These are phyloP conservation scores for Vigna angularis DNA, from an alignment of 306 rosid species.

Conservation along the genomic window DNA sequence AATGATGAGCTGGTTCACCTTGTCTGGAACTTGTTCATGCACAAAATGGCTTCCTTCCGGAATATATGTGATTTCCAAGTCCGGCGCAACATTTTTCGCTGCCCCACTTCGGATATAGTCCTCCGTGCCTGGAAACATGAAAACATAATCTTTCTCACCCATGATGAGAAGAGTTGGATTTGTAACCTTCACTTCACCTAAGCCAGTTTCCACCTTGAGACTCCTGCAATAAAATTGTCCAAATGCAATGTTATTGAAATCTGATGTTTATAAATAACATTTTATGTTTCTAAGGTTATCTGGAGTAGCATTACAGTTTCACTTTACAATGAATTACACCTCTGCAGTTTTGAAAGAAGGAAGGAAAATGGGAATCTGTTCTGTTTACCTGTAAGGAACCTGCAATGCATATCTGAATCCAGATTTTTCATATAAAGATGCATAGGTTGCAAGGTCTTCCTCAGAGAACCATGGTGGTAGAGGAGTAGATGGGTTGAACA, in stretches of 20 bases:
- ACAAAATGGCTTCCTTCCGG: conserved; percentile 63
- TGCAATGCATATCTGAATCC: conserved; percentile 57
- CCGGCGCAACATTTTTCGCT: conserved; percentile 52
- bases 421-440: conserved; percentile 58
- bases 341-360: background rate
- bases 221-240: conserved; percentile 37
- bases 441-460: conserved; percentile 60
- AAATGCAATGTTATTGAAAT: background rate
- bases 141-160: conserved; percentile 62
- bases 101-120: conserved; percentile 57
- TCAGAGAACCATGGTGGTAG: conserved; percentile 63
- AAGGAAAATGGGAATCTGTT: background rate
- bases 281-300: background rate
- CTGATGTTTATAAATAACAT: background rate
- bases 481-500: conserved; percentile 58
- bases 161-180: conserved; percentile 49
- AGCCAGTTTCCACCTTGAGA: conserved; percentile 46
- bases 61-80: conserved; percentile 51
- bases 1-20: conserved; percentile 58
- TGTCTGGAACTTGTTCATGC: conserved; percentile 60
- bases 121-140: conserved; percentile 59
- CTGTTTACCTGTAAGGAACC: conserved; percentile 54
- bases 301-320: background rate
- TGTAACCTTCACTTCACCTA: conserved; percentile 47
- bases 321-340: background rate